Base-by-base conservation (phyloP, 345 rosid species). In the Theobroma cacao region DNA sequence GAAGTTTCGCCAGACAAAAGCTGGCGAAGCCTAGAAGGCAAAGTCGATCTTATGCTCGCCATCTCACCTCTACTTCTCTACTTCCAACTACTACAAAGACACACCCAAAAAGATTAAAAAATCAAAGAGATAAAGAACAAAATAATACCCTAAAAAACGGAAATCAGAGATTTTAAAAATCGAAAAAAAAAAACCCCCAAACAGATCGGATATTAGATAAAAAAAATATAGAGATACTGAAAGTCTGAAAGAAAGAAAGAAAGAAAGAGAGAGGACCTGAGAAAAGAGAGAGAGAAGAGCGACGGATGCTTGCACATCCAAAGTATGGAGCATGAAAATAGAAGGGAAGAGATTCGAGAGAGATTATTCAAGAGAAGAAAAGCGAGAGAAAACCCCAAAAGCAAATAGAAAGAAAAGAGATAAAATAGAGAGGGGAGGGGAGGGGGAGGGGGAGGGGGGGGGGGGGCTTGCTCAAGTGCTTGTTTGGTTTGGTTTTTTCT, bases 1-100 rank as follows among this genome's bases (percentile, higher is more conserved):
- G 92, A 78, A 45, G 89, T 91, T 75, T 95, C 99, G 22, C 97
- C 99, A 72, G 96, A 90, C 60, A 95, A 80, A 72, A 93, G 97
- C 86, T 91, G 98, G 74, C 98, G 91, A 72, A 93, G 86, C 80
- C 99, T 88, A 55, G 96, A 90, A 72, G 97, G 99, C 88, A 95
- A 85, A 85, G 89, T 90, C 86, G 98, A 88, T 87, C 99, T 89
- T 83, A 88, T 82, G 76, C 91, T 81, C 72, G 94, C 88, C 99
- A 93, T 93, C 85, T 77, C 85, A 75, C 78, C 82, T 76, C 86
- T 80, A 72, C 87, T 78, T 80, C 79, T 75, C 86, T 80, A 81
- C 82, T 87, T 75, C 74, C 84, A 80, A 83, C 72, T 80, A 76
- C 88, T 80, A 75, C 65, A 77, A 31, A 78, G 24, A 78, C 15